Base-by-base conservation (phyloP, 176 grass and related monocot genomes). In the Ensete glaucum region DNA sequence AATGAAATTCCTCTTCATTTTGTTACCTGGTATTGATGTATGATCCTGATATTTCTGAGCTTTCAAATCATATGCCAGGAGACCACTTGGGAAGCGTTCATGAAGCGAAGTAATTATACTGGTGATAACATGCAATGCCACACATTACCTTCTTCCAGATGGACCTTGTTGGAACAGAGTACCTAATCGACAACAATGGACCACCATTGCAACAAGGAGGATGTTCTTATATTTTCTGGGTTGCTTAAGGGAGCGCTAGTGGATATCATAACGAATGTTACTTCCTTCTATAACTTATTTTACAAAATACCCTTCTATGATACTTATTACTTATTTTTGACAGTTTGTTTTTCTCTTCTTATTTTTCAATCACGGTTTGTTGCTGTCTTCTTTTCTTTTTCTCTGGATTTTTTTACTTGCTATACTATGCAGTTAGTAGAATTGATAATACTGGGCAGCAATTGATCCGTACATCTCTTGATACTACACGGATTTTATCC, bases 401-500 rank as follows among this genome's bases (percentile, higher is more conserved):
- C 57, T 25, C 24, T 25, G 24, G 24, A 48, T 72, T 54, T 11
- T 24, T 24, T 52, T 3, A 62, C 59, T 58, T 50, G 23, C 21
- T n/a, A 17, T 76, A 59, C 57, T 64, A 56, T 69, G 66, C 85
- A 99, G 95, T 88, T 99, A 69, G 88, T 84, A 67, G 77, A 94
- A 78, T 86, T 99, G 60, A 94, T 99, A 90, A 78, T 85, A 80
- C 71, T 94, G 78, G 88, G 91, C 72, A 79, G 86, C 84, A 99
- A 87, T 84, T 94, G 66, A 74, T 72, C 90, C 53, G 76, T 91
- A 71, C 78, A 84, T 11, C 82, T 99, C 69, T 83, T 99, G 69
- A 91, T 99, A 70, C 90, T 94, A 83, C 75, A 91, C 74, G 73
- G 88, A 99, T 85, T 85, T 85, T 73, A 91, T 99, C 81, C 76